These are phyloP conservation scores for Lyophyllum shimeji DNA, from an alignment of 768 basidiomycete species.

Conservation along the genomic window DNA sequence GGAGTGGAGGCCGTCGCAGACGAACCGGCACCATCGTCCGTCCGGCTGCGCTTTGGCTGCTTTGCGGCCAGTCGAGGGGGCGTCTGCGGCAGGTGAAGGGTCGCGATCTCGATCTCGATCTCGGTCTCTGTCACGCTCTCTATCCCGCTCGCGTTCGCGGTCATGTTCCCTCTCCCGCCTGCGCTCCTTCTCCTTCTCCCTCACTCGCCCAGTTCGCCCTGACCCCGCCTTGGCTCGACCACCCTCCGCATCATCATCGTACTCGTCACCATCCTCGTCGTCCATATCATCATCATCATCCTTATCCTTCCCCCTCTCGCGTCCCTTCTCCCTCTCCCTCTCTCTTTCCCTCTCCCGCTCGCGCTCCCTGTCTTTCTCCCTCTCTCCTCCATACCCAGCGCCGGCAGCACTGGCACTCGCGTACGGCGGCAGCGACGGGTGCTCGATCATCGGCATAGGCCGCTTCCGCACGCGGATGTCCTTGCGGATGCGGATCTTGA, in stretches of 20 bases:
- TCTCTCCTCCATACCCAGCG: slow-evolving; percentile 9
- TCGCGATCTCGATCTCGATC: slow-evolving; percentile 3
- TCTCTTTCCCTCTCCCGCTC: slow-evolving; percentile 1
- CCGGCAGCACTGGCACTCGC: slow-evolving; percentile 6
- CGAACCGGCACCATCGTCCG: slow-evolving; percentile 26
- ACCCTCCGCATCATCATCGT: not conserved
- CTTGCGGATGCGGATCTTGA: slow-evolving; percentile 92
- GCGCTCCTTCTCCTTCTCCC: slow-evolving; percentile 3
- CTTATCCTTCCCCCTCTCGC: not conserved
- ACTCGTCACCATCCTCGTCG: not conserved
- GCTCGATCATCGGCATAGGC: slow-evolving; percentile 43
- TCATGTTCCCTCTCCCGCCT: not conserved
- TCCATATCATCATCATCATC: not conserved
- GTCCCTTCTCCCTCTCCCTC: not conserved
- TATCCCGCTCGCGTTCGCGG: not conserved
- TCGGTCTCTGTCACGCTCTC: not conserved
- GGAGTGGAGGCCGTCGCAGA: not conserved
- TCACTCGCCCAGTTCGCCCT: not conserved
- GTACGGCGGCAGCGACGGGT: slow-evolving; percentile 26
- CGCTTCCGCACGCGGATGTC: slow-evolving; percentile 84
- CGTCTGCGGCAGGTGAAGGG: not conserved
- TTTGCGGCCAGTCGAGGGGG: slow-evolving; percentile 15
- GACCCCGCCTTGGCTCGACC: not conserved
- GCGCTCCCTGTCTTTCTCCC: slow-evolving; percentile 20
- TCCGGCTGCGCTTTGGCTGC: slow-evolving; percentile 36